Evolutionary conservation across 1,284 basidiomycete genomes (phyloP), one percentile per base, ranked within the genome.

Genomic region (Porodaedalea pini): DNA sequence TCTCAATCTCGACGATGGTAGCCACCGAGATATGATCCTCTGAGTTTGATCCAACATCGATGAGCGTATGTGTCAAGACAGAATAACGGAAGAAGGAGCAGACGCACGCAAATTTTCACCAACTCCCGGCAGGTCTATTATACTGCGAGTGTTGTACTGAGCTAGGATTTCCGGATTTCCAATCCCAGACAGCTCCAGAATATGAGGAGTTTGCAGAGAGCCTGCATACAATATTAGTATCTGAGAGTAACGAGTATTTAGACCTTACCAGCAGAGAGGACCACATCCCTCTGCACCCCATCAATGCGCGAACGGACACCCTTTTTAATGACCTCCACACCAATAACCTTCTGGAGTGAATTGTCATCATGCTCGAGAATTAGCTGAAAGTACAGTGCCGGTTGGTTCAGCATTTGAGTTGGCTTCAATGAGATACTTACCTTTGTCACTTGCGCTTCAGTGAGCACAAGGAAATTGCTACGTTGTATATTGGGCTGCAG

Each of bases 301-400:
- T 21, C 31, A 13, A 44, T 32, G 13, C 21, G 4, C 5, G 19
- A n/a, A 13, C 13, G 25, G 2, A 25, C 21, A 7, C 56, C 60
- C 13, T 49, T 48, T 1, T 50, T 60, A 5, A 53, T 60, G 57
- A 67, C 75, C 37, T 61, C 58, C 6, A 68, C 66, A n/a, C 70
- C 68, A n/a, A 66, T 63, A 37, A 71, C 67, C 19, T 23, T 51
- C 29, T 51, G 27, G 5, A 32, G 19, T 3, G 44, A 47, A 27
- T n/a, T 25, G 17, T 32, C 13, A 11, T 49, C 23, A 25, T 49
- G n/a, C n/a, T 49, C 47, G 27, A 49, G 29, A 6, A 25, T 7
- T 5, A 49, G 4, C 47, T 49, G n/a, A 23, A 7, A 10, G n/a
- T 15, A 25, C 6, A 8, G 19, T n/a, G n/a, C n/a, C 6, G 7